Base-by-base conservation (phyloP, 805 yeast species). In the Saccharomycopsis schoenii region DNA sequence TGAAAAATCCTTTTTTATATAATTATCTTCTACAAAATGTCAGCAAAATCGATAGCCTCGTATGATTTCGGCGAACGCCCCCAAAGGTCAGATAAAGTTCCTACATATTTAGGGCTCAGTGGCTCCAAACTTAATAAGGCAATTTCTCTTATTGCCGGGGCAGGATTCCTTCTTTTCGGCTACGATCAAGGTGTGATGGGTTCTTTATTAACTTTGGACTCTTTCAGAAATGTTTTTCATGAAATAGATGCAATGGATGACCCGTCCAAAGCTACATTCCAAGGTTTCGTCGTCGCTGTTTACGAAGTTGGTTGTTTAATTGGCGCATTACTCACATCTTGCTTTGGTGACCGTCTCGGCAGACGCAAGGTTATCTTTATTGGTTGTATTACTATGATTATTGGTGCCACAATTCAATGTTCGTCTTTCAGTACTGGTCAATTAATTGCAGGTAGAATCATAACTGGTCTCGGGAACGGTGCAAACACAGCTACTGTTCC, bases 151-250 rank as follows among this genome's bases (percentile, higher is more conserved):
- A 50, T 61, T 55, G 64, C 64, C 17, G 62, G 64, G 21, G 58
- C 55, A 47, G 64, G 64, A 12, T 61, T 61, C 42, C 42, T 61
- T 15, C 55, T 61, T 14, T 61, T 87, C 67, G 93, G 93, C 61
- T 87, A 86, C 67, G 91, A 87, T 68, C 92, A 87, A 71, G 93
- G 93, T 68, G 64, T 61, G 17, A 85, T 86, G 89, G 79, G 86
- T 36, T 81, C 83, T 66, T 71, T 83, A 56, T 78, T 83, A 57
- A 76, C 81, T 4, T 88, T 89, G 66, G 77, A 77, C 77, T 41
- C 60, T 14, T 82, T 87, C 69, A 80, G 80, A 69, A 72, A 76
- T 55, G 86, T 84, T 40, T 85, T 87, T 72, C 61, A 63, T 14
- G 68, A 64, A n/a, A 61, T 73, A 36, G 67, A 68, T 61, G 54